A percentile compares a stretch with the other conserved stretches of the same genome.
Conservation (phyloP, 2,329 filamentous ascomycete species). For the Penicillium sp. region DNA sequence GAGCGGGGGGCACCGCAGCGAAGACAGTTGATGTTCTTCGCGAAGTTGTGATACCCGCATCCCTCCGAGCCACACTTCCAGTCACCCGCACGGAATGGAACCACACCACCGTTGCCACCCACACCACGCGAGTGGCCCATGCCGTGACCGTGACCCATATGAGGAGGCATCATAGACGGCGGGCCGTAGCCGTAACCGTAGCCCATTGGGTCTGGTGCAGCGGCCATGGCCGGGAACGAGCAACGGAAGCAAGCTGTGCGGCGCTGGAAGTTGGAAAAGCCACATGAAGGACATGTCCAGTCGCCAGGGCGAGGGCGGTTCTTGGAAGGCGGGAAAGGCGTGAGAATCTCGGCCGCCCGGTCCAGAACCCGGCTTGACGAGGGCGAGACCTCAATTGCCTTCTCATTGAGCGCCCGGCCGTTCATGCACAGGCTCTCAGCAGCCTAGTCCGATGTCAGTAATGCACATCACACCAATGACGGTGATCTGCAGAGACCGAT, state of each 20-base stretch:
- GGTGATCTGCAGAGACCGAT: neutral
- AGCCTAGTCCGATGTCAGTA: conserved; percentile 53
- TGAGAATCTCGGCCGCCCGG: conserved; percentile 90
- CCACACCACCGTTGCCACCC: conserved; percentile 74
- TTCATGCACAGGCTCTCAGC: conserved; percentile 99
- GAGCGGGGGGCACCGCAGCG: conserved; percentile 93
- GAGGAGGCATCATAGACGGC: conserved; percentile 75
- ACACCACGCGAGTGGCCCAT: conserved; percentile 61
- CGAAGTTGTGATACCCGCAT: conserved; percentile 98
- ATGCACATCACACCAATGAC: conserved; percentile 5
- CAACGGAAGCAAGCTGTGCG: conserved; percentile 98
- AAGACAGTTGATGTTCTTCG: conserved; percentile 97
- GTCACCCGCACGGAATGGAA: conserved; percentile 96
- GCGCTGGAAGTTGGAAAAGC: conserved; percentile 98
- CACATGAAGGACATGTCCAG: conserved; percentile 98
- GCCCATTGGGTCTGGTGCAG: conserved; percentile 70
- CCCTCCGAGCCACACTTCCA: conserved; percentile 99
- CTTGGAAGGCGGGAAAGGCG: conserved; percentile 96
- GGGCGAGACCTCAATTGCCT: conserved; percentile 97
- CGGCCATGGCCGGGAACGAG: conserved; percentile 92
- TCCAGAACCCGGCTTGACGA: conserved; percentile 96
- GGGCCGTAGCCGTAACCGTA: conserved; percentile 62
- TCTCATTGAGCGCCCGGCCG: conserved; percentile 93
- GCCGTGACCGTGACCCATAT: conserved; percentile 63
- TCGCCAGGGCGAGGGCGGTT: conserved; percentile 95